These are phyloP conservation scores for Teratosphaeria zuluensis DNA, from an alignment of 2,329 filamentous ascomycete genomes.

Conservation along the genomic window DNA sequence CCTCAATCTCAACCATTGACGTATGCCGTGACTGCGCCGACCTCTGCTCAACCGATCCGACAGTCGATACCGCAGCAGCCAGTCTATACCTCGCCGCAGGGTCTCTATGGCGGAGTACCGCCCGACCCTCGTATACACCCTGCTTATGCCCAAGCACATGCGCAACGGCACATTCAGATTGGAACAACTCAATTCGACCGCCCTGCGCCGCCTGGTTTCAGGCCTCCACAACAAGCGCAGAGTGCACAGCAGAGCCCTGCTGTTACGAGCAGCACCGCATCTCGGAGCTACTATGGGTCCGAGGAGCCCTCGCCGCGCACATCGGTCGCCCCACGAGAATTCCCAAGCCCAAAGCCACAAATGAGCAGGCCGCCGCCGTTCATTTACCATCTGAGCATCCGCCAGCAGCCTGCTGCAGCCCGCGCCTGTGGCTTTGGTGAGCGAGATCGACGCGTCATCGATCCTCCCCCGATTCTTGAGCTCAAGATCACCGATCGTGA, in stretches of 20 bases:
- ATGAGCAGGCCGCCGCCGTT: conserved; percentile 16
- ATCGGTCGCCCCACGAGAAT: not conserved
- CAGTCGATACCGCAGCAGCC: not conserved
- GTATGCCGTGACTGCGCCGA: not conserved
- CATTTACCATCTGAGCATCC: conserved; percentile 48
- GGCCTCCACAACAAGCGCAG: conserved; percentile 3
- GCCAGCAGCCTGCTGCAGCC: conserved; percentile 69
- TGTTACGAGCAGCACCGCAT: conserved; percentile 2
- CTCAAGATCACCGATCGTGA: conserved; percentile 54
- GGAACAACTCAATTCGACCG: conserved; percentile 12
- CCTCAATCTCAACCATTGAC: not conserved
- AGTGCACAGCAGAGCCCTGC: conserved; percentile 6
- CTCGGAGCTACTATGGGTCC: conserved; percentile 4
- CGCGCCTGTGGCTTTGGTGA: conserved; percentile 77
- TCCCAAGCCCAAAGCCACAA: conserved; percentile 1
- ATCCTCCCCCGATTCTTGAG: conserved; percentile 74
- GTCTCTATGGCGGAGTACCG: conserved; percentile 5
- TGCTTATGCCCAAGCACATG: conserved; percentile 12
- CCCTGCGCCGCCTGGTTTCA: conserved; percentile 3
- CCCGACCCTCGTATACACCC: conserved; percentile 15
- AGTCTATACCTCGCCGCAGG: conserved; percentile 1
- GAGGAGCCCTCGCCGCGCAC: conserved; percentile 3
- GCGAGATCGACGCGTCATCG: conserved; percentile 69
- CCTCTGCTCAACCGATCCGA: not conserved
- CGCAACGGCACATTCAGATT: conserved; percentile 8